Evolutionary conservation across 441 rosid genomes (phyloP).

Genomic region (Oxalis stricta): DNA sequence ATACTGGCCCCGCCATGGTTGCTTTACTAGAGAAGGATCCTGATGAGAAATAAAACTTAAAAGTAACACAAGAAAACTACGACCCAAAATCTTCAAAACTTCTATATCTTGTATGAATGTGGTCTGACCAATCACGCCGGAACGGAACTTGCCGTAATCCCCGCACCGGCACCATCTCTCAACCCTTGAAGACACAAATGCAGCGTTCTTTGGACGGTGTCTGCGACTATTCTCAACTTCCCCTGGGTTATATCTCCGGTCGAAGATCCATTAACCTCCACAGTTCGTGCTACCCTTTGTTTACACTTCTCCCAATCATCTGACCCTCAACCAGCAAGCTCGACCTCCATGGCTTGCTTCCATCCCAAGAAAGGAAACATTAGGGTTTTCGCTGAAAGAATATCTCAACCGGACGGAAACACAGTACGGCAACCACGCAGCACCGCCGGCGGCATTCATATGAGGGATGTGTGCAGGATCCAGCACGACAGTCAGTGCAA

Average conservation of each 20-base stretch:
- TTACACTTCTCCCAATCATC: slow-evolving; percentile 97
- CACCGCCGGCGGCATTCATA: slow-evolving; percentile 89
- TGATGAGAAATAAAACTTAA: too few relatives aligned
- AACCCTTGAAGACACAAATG: slow-evolving; percentile 66
- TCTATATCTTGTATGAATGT: not conserved
- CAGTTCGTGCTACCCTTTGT: slow-evolving; percentile 58
- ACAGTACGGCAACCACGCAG: slow-evolving; percentile 96
- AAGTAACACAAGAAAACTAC: not conserved
- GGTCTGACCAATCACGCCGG: slow-evolving; percentile 12
- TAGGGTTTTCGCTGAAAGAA: slow-evolving; percentile 56
- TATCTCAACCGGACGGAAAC: slow-evolving; percentile 80
- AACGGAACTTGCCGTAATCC: slow-evolving; percentile 22
- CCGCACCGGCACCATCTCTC: slow-evolving; percentile 35
- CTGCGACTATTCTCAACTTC: slow-evolving; percentile 75
- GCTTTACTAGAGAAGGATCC: not conserved
- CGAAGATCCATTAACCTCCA: slow-evolving; percentile 40
- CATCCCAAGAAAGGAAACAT: slow-evolving; percentile 64
- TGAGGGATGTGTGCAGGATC: slow-evolving; percentile 88
- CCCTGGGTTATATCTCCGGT: slow-evolving; percentile 56
- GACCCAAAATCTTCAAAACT: not conserved
- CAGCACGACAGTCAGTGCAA: slow-evolving; percentile 80
- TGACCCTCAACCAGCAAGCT: slow-evolving; percentile 71
- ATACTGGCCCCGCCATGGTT: too few relatives aligned
- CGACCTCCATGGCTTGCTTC: slow-evolving; percentile 98
- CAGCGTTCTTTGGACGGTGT: slow-evolving; percentile 59